phyloP scores from a whole-genome alignment of 1,284 basidiomycete genomes.

The Coriolopsis trogii region DNA sequence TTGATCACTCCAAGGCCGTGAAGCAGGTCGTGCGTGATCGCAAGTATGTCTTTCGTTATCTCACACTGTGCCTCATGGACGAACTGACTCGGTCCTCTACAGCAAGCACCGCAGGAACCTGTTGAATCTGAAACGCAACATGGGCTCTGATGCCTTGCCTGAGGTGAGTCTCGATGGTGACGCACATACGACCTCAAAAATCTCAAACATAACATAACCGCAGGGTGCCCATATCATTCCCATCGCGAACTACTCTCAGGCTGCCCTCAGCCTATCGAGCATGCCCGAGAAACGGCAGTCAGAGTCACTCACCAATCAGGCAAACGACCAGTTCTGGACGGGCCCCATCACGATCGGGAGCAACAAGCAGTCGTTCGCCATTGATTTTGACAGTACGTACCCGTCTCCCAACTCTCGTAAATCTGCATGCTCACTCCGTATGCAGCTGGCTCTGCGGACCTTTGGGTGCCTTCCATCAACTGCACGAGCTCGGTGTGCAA shows the following conservation, averaged over 20 bases:
- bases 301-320: conserved; percentile 29
- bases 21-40: conserved; percentile 23
- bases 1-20: conserved; percentile 30
- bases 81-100: conserved; percentile 25
- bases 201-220: not conserved
- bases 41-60: conserved; percentile 26
- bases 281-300: conserved; percentile 26
- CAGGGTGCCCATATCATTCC: conserved; percentile 31
- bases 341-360: conserved; percentile 34
- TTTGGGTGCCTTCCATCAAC: conserved; percentile 31
- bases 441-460: conserved; percentile 32
- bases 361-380: conserved; percentile 29
- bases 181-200: no score
- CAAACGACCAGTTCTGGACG: conserved; percentile 32
- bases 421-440: not conserved
- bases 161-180: no score
- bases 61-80: conserved; percentile 6
- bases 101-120: not conserved
- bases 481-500: conserved; percentile 27
- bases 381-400: conserved; percentile 32
- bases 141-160: not conserved
- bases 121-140: not conserved
- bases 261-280: not conserved
- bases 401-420: not conserved
- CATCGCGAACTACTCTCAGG: conserved; percentile 22